Percentiles rank a stretch among this genome's conserved stretches.
phyloP scores from a whole-genome alignment of 2,329 filamentous ascomycete genomes.

The Ramularia collo-cygni region DNA sequence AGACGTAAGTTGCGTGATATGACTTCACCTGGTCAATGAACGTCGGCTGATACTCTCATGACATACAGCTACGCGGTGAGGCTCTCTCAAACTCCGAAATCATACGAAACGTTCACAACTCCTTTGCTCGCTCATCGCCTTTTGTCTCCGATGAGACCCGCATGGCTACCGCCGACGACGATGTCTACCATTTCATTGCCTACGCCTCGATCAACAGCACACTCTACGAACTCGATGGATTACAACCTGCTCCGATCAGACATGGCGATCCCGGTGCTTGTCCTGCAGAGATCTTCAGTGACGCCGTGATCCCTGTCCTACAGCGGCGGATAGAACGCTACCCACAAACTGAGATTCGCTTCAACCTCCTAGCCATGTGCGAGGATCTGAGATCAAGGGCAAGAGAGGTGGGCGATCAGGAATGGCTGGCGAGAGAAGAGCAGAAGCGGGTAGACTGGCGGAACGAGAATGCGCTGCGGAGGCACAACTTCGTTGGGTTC shows the following conservation, averaged over 20 bases:
- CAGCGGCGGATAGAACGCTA: constrained; percentile 79
- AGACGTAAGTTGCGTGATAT: constrained; percentile 32
- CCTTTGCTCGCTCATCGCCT: constrained; percentile 78
- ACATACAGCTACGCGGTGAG: constrained; percentile 56
- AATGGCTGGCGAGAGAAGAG: constrained; percentile 72
- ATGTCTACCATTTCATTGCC: constrained; percentile 96
- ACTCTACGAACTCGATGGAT: constrained; percentile 90
- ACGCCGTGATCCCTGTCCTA: constrained; percentile 78
- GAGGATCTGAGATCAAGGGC: constrained; percentile 72
- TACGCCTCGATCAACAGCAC: constrained; percentile 75
- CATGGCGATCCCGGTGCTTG: constrained; percentile 69
- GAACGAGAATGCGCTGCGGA: constrained; percentile 87
- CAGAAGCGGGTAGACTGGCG: constrained; percentile 79
- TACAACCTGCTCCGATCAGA: constrained; percentile 85
- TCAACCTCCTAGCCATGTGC: constrained; percentile 92
- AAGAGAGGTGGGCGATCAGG: constrained; percentile 72
- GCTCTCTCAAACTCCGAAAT: constrained; percentile 60
- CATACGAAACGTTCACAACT: constrained; percentile 68
- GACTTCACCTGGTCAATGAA: not conserved
- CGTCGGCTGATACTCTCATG: too few species aligned
- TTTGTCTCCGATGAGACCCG: constrained; percentile 87
- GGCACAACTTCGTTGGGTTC: constrained; percentile 96
- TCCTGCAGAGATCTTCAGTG: constrained; percentile 62
- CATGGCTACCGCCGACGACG: constrained; percentile 65
- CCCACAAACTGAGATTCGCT: constrained; percentile 79